Evolutionary conservation across 2,329 filamentous ascomycete genomes (phyloP).

Genomic region (Hypoxylon sp.): DNA sequence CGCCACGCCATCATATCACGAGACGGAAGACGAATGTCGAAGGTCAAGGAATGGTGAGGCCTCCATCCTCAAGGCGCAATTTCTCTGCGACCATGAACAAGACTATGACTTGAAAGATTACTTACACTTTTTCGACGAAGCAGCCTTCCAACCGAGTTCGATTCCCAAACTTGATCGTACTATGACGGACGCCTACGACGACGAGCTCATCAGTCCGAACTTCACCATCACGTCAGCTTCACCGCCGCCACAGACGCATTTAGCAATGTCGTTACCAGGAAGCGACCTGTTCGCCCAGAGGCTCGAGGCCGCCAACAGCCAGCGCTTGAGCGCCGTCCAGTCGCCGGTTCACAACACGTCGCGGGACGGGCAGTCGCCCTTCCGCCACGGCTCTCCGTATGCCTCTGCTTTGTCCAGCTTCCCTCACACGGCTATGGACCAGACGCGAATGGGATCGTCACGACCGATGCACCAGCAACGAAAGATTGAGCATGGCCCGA

Average conservation of each 20-base stretch:
- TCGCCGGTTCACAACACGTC: constrained; percentile 57
- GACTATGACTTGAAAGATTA: constrained; percentile 60
- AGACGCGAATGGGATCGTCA: constrained; percentile 60
- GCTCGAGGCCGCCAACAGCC: constrained; percentile 79
- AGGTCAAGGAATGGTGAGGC: constrained; percentile 64
- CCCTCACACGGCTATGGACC: constrained; percentile 46
- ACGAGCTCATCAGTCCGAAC: constrained; percentile 82
- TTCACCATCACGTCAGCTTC: constrained; percentile 66
- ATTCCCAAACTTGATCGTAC: constrained; percentile 84
- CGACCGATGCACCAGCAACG: constrained; percentile 67
- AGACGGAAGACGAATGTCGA: constrained; percentile 53
- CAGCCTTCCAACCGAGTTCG: constrained; percentile 57
- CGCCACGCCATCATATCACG: constrained; percentile 61
- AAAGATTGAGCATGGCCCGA: constrained; percentile 67
- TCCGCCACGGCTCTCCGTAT: constrained; percentile 74
- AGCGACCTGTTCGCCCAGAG: constrained; percentile 76
- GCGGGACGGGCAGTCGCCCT: constrained; percentile 81
- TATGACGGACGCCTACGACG: constrained; percentile 83
- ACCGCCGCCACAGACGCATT: constrained; percentile 54
- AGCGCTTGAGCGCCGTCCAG: constrained; percentile 68
- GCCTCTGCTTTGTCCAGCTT: constrained; percentile 58
- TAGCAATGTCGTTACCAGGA: constrained; percentile 56
- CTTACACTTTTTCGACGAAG: constrained; percentile 70
- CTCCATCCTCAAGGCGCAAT: constrained; percentile 37
- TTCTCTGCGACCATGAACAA: constrained; percentile 39